Evolutionary conservation across 495 filamentous ascomycete genomes (phyloP).

Genomic region (Xylaria grammica): DNA sequence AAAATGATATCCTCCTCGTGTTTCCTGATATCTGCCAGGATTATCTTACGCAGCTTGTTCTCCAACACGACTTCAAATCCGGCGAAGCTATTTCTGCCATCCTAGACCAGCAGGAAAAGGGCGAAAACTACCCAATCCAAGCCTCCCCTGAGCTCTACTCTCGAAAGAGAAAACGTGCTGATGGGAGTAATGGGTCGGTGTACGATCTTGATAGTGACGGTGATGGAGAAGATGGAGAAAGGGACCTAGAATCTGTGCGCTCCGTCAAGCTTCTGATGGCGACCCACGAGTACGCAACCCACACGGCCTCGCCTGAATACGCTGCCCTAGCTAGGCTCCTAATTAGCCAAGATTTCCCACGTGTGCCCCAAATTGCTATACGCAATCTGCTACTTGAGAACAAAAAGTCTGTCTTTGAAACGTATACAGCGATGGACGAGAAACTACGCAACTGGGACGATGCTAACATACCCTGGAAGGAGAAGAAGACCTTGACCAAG

Average conservation of each 20-base stretch:
- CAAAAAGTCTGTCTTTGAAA: conserved; percentile 31
- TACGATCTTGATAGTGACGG: conserved; percentile 12
- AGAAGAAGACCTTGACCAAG: conserved; percentile 33
- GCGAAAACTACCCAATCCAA: conserved; percentile 38
- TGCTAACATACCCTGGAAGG: conserved; percentile 16
- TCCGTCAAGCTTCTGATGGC: not conserved
- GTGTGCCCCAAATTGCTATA: conserved; percentile 18
- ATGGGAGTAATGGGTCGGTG: not conserved
- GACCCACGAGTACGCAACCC: not conserved
- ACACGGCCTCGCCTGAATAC: conserved; percentile 1
- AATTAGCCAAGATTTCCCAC: conserved; percentile 32
- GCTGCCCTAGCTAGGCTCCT: conserved; percentile 23
- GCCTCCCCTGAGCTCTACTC: not conserved
- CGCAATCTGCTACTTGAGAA: conserved; percentile 12
- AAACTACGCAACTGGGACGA: conserved; percentile 20
- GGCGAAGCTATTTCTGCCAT: conserved; percentile 32
- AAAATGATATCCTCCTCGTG: conserved; percentile 30
- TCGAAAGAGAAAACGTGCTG: conserved; percentile 45
- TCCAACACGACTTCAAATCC: conserved; percentile 23
- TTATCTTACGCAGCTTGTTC: conserved; percentile 28
- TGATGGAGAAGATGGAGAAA: conserved; percentile 21
- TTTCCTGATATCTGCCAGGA: conserved; percentile 49
- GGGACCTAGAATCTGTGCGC: conserved; percentile 12
- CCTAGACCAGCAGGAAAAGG: conserved; percentile 43
- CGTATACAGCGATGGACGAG: conserved; percentile 39